Evolutionary conservation across 2,329 filamentous ascomycete species (phyloP), one percentile per base, ranked within the genome.

Genomic region (Clarireedia hainanense): DNA sequence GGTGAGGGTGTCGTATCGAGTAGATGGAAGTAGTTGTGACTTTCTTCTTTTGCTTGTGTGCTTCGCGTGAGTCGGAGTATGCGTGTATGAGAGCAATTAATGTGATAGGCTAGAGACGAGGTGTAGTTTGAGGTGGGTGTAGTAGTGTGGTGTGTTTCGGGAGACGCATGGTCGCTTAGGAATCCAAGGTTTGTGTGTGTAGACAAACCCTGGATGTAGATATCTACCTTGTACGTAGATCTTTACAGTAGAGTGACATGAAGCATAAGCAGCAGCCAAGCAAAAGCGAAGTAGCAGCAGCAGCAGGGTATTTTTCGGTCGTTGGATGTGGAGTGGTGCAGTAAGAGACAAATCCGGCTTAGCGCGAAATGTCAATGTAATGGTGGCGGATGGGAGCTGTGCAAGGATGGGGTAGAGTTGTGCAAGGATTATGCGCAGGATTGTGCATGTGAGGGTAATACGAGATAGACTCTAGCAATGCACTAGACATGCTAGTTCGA

Each of bases 371-470:
- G 27, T 30, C 27, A 30, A 30, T 30, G 27, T 30, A 30, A 9
- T 30, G 27, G 27, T 30, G 10, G 4, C 10, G 27, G 27, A 47
- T 20, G 20, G 50, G 45, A 24, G 50, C 17, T 24, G 17, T 37
- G 50, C 50, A 52, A 46, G 50, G 50, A 52, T 52, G 27, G 27
- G 27, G 27, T 30, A 10, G 27, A 30, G 6, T 52, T 26, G 27
- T 47, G 40, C 50, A 52, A 52, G 50, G 50, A 46, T 24, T 52
- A 30, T 47, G 26, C 47, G 50, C 50, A 52, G 40, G 43, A 52
- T 39, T 58, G 58, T 49, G 57, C 58, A 58, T 58, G 61, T 63
- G 61, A 63, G 61, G 51, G 57, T 39, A 59, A 61, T 61, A 61
- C 61, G 61, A 63, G 58, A 57, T 57, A 30, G 48, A 37, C 47